Conservation (phyloP, 2,329 filamentous ascomycete genomes). For the Fusarium multiceps region DNA sequence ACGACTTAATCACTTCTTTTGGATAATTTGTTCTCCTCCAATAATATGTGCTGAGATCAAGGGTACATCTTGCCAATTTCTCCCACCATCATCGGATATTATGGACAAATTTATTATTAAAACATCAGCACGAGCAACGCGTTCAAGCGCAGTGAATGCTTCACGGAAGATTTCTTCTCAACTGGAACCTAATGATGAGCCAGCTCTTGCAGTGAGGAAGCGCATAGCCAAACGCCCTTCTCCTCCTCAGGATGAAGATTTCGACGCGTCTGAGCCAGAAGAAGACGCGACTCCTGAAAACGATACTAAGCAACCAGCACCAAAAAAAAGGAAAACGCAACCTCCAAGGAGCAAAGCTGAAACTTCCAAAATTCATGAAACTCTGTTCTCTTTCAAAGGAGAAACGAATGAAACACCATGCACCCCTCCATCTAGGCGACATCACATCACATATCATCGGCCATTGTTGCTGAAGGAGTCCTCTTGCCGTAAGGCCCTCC, state of each 20-base stretch:
- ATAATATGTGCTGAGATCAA: not conserved
- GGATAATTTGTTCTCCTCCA: not conserved
- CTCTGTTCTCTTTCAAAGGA: conserved; percentile 27
- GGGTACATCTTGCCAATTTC: not conserved
- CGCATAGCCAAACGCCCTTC: conserved; percentile 28
- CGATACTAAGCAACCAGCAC: conserved; percentile 32
- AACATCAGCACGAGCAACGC: conserved; percentile 31
- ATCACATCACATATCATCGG: conserved; percentile 59
- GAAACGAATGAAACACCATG: conserved; percentile 19
- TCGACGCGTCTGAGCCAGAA: conserved; percentile 41
- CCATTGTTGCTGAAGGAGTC: conserved; percentile 59
- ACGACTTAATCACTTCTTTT: not conserved
- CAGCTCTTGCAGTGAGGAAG: not conserved
- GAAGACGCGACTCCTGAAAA: conserved; percentile 36
- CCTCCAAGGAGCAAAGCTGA: conserved; percentile 22
- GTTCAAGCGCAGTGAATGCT: conserved; percentile 36
- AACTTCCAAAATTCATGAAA: conserved; percentile 26
- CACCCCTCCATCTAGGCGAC: conserved; percentile 44
- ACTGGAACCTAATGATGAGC: conserved; percentile 27
- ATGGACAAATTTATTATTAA: conserved; percentile 18
- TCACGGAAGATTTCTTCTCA: conserved; percentile 39
- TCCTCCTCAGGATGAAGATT: conserved; percentile 26
- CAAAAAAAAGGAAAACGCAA: conserved; percentile 41
- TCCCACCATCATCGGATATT: not conserved
- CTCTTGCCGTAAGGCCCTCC: conserved; percentile 52